Evolutionary conservation across 148 eudicot species (phyloP), one percentile per base, ranked within the genome.

Genomic region (Vaccinium darrowii): DNA sequence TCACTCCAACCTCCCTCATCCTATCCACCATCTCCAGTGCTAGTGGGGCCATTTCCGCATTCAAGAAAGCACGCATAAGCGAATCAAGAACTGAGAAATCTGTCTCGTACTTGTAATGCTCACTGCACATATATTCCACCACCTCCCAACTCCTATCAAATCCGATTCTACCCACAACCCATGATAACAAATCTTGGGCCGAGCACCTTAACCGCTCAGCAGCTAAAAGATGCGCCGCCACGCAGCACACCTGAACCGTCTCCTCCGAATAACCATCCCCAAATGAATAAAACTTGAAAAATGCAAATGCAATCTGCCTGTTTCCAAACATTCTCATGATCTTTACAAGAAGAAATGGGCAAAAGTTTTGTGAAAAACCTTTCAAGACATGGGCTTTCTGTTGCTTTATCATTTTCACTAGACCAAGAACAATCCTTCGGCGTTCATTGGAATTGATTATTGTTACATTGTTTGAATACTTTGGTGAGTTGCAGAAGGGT

Each of bases 31-130:
- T 92, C 78, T 91, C 91, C 88, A 95, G 25, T 0, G 96, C 96
- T 76, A 81, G 72, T 3, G 88, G 78, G 51, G 52, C 83, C 89
- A 93, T 90, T 8, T 92, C 98, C 19, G 88, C 94, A 18, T 88
- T 92, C 84, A 92, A 33, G 86, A 94, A 97, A 56, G 92, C 94
- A 53, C 98, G 92, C 98, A 95, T 90, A 75, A 97, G 90, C 11
- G 98, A 86, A 93, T 97, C 96, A 78, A 97, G 94, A 47, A 97
- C 91, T 33, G 90, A 92, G 78, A 91, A 92, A 83, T 90, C 92
- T 4, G 95, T 90, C 85, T 92, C 96, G 49, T 87, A 90, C 9
- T 51, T 85, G 7, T 16, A 51, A 82, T 90, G 92, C 62, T 78
- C 89, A 51, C 84, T 80, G 95, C 96, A 97, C 93, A 97, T 91